Percentiles rank a stretch among this genome's conserved stretches.
Evolutionary conservation across 108 stramenopile genomes (phyloP).

Genomic region (Skeletonema tropicum): DNA sequence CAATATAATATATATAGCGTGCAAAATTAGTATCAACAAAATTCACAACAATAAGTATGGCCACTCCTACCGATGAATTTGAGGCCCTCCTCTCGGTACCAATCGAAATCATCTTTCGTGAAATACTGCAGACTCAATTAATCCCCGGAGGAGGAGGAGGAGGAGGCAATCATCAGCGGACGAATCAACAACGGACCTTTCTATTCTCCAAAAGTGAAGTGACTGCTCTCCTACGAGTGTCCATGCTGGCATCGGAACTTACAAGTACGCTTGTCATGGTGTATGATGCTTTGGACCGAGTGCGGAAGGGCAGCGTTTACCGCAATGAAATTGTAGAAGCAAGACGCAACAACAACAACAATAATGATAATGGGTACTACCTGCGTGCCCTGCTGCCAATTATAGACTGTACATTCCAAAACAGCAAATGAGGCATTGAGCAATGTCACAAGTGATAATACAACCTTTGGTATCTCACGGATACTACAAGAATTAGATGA

Average conservation of each 20-base stretch:
- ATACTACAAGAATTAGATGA: slow-evolving; percentile 31
- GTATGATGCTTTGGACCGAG: slow-evolving; percentile 38
- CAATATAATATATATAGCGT: too few relatives aligned
- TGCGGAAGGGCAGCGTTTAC: slow-evolving; percentile 20
- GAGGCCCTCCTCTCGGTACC: slow-evolving; percentile 33
- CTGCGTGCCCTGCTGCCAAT: slow-evolving; percentile 43
- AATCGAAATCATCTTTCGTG: slow-evolving; percentile 35
- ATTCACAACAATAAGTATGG: not conserved
- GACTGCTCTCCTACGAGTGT: slow-evolving; percentile 39
- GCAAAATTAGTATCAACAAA: too few relatives aligned
- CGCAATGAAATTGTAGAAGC: slow-evolving; percentile 15
- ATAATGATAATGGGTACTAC: not conserved
- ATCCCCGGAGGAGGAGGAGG: not conserved
- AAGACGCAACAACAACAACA: not conserved
- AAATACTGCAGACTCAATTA: slow-evolving; percentile 32
- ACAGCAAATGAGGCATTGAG: slow-evolving; percentile 33
- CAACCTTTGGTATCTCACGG: slow-evolving; percentile 25
- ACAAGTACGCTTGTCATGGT: slow-evolving; percentile 26
- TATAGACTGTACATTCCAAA: slow-evolving; percentile 31
- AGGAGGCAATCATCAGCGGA: not conserved
- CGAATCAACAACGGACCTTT: slow-evolving; percentile 10
- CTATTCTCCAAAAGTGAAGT: slow-evolving; percentile 47
- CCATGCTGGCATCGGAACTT: slow-evolving; percentile 40
- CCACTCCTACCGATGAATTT: not conserved
- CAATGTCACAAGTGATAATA: slow-evolving; percentile 29